Base-by-base conservation (phyloP, 257 asterid genomes). In the Forsythia viridissima region DNA sequence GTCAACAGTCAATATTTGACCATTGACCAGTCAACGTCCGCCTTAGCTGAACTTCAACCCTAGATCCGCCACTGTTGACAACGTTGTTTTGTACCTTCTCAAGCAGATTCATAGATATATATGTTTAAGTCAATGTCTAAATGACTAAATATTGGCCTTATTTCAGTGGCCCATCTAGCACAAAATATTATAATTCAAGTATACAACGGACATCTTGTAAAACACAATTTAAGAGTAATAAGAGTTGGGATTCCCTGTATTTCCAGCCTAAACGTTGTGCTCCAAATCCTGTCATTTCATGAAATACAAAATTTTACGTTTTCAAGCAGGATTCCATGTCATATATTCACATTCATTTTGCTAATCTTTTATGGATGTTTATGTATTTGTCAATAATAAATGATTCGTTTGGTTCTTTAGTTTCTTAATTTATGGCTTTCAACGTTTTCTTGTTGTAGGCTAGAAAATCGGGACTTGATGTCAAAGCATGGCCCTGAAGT, bases 391-490 rank as follows among this genome's bases (percentile, higher is more conserved):
- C 37, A 3, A 21, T 6, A 30, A 30, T 30, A 21, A 63, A 11
- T 11, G 7, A 21, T 63, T 30, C 39, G 12, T 59, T 65, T 16
- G 66, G 48, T 79, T 36, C 59, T 75, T 51, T 2, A 77, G 76
- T 65, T 24, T 68, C 73, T 15, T 37, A 5, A 70, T 40, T 69
- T 51, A 15, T 9, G 46, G 72, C 77, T 30, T 61, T 71, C 43
- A 71, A 24, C 70, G n/a, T 67, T 24, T 24, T 24, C 63, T 68
- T 59, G 6, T 63, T 86, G 41, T 75, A 96, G 99, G 97, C 90
- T 93, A 80, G 99, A 96, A 82, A 96, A 96, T 87, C 91, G 93
- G 55, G 99, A 96, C 38, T 83, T 93, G 81, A 90, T 96, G 97
- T 86, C 91, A 41, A 92, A 89, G 88, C 91, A 93, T 80, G 97